These are phyloP conservation scores for Liquidambar formosana DNA, from an alignment of 164 flowering plant species.

Conservation along the genomic window DNA sequence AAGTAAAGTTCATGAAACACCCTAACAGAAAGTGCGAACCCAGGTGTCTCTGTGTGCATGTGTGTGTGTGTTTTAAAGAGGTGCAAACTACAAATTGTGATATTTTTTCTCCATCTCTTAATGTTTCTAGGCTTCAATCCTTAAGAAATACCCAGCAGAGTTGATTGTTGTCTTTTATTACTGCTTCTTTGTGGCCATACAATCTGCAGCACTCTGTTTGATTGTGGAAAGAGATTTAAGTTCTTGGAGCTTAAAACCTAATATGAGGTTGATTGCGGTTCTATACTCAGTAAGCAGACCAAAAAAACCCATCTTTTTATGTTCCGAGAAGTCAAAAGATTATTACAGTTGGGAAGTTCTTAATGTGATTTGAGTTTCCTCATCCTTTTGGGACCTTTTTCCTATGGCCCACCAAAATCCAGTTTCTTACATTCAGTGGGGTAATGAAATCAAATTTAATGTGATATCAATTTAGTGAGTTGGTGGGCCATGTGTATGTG, in stretches of 20 bases:
- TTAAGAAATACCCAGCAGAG: slow-evolving; percentile 54
- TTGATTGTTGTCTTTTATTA: slow-evolving; percentile 47
- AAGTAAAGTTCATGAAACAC: slow-evolving; percentile 29
- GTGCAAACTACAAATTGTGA: background rate
- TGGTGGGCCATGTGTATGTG: background rate
- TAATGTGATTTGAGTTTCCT: background rate
- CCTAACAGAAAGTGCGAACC: background rate
- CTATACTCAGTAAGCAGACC: slow-evolving; percentile 46
- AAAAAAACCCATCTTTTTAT: background rate
- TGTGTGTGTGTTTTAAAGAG: no score
- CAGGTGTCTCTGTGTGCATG: no score
- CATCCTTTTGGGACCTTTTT: background rate
- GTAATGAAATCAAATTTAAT: background rate
- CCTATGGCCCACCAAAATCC: background rate
- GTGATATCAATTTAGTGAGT: background rate
- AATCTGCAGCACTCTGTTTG: slow-evolving; percentile 39
- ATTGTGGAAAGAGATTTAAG: slow-evolving; percentile 40
- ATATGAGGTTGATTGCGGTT: slow-evolving; percentile 36
- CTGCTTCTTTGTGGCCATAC: slow-evolving; percentile 51
- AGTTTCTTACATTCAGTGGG: background rate
- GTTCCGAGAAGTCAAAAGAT: background rate
- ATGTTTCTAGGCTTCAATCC: slow-evolving; percentile 46
- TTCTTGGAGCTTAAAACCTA: slow-evolving; percentile 50
- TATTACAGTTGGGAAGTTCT: background rate
- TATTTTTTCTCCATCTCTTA: background rate